Base-by-base conservation (phyloP, 257 asterid species). In the Ophiorrhiza pumila region DNA sequence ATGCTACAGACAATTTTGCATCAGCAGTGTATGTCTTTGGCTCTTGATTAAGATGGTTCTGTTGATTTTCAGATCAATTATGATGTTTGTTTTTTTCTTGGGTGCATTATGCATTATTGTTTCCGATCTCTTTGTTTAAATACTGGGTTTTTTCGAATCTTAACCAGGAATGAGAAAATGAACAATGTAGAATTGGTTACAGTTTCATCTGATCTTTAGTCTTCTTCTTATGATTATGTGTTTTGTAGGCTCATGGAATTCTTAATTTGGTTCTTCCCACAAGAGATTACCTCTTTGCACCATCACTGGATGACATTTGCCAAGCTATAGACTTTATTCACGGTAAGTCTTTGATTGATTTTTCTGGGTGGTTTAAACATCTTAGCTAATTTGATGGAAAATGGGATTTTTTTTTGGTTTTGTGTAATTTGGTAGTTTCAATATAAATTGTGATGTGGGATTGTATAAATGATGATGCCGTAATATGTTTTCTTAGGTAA, bases 261-360 rank as follows among this genome's bases (percentile, higher is more conserved):
- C 76, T 45, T 70, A 81, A 84, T 73, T 77, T 84, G 80, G 83
- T 84, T 43, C 83, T 84, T 23, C 85, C 89, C 7, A 84, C 89
- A 14, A 82, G 89, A 77, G 89, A 84, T 76, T 84, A 84, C 68
- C 73, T 82, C 52, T 84, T 79, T 57, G 89, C 89, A 59, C 89
- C 85, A 60, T 84, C 86, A 45, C 35, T 84, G 58, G 63, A 20
- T 53, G 74, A 82, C 56, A 84, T 84, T 72, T 65, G 81, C 74
- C 82, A 29, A 77, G 89, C 86, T 32, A 83, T 84, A 43, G 84
- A 80, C 27, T 82, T 84, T 66, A 84, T 82, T 77, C 78, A 80
- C 20, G 83, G 89, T 84, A 45, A 62, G 76, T 69, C 9, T 37
- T 39, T n/a, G n/a, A n/a, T n/a, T n/a, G n/a, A n/a, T n/a, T n/a